Percentiles rank a stretch among this genome's conserved stretches.
These are phyloP conservation scores for Ceriops tagal DNA, from an alignment of 345 rosid species.

Conservation along the genomic window DNA sequence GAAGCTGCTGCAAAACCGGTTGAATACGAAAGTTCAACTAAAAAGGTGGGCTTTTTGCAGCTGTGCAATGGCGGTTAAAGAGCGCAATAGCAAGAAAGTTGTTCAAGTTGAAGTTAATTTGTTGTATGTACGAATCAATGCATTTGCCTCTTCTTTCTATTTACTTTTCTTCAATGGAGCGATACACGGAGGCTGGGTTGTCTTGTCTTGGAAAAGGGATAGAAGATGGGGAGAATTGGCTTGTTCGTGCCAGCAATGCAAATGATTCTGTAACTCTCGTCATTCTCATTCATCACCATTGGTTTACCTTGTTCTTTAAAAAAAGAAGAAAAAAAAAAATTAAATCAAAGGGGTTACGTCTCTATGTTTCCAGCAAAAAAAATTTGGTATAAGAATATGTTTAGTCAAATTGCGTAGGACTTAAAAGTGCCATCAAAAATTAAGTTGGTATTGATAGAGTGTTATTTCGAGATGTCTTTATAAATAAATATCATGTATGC, in stretches of 20 bases:
- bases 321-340: no score
- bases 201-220: neutral
- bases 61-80: conserved; percentile 13
- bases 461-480: no score
- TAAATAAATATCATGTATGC: no score
- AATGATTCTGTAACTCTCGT: neutral
- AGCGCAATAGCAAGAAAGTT: neutral
- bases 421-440: no score
- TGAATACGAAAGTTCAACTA: neutral
- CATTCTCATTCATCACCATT: neutral
- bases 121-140: neutral
- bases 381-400: no score
- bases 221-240: neutral
- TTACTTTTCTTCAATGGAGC: neutral
- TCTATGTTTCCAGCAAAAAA: no score
- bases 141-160: neutral
- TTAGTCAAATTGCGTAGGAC: no score
- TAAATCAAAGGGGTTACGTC: no score
- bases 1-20: neutral
- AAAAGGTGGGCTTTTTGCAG: neutral
- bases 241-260: neutral
- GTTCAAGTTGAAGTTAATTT: conserved; percentile 11
- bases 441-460: no score
- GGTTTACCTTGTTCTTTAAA: neutral
- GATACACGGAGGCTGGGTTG: neutral